Conservation (phyloP, 2,329 filamentous ascomycete species). For the Xylariaceae sp. region DNA sequence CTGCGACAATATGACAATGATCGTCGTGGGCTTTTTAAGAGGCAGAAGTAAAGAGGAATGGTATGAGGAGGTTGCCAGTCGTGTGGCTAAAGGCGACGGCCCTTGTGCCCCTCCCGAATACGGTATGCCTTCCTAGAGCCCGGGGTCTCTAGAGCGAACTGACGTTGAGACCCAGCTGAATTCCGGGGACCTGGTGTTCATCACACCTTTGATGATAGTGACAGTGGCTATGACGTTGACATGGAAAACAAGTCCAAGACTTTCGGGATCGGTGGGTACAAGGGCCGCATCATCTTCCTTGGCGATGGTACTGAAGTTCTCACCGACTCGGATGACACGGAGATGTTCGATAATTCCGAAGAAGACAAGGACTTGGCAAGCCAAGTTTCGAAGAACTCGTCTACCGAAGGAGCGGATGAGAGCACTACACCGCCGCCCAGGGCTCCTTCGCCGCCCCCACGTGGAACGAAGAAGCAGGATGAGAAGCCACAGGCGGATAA, state of each 20-base stretch:
- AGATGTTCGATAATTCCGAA: conserved; percentile 88
- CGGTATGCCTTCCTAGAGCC: conserved; percentile 69
- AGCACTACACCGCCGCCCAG: conserved; percentile 35
- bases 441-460: conserved; percentile 38
- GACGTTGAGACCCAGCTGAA: conserved; percentile 63
- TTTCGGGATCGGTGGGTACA: conserved; percentile 70
- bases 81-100: conserved; percentile 94
- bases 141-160: conserved; percentile 36
- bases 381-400: conserved; percentile 71
- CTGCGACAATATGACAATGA: conserved; percentile 99
- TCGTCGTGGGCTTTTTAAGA: conserved; percentile 83
- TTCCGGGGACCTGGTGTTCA: conserved; percentile 82
- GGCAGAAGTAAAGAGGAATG: conserved; percentile 96
- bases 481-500: conserved; percentile 27
- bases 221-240: conserved; percentile 76
- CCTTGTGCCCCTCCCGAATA: conserved; percentile 99
- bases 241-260: conserved; percentile 64
- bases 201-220: conserved; percentile 81
- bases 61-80: conserved; percentile 93
- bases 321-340: conserved; percentile 84
- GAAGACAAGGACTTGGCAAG: conserved; percentile 85
- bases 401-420: conserved; percentile 34
- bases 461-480: conserved; percentile 34
- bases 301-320: conserved; percentile 93
- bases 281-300: conserved; percentile 89